Evolutionary conservation across 768 basidiomycete species (phyloP), one percentile per base, ranked within the genome.

Genomic region (Pleurotus salmoneostramineus): DNA sequence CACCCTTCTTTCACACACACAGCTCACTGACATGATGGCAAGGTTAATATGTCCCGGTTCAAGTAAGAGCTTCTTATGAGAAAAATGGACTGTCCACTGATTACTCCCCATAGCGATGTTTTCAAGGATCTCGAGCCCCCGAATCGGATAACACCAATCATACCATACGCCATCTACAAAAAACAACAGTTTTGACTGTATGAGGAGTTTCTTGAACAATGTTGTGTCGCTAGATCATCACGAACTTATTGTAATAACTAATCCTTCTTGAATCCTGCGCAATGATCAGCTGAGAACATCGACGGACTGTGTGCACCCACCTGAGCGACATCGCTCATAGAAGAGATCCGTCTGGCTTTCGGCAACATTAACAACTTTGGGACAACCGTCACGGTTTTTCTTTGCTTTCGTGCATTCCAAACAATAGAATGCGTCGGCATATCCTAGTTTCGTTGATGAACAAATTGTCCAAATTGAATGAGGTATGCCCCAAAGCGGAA

Each of bases 351-450:
- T 96, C 65, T 93, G 80, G 66, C 91, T 91, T 7, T 94, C 94
- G 58, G 94, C 95, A n/a, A 97, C 78, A 68, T 97, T 96, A 61
- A 96, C 93, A 66, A 96, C 94, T 83, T 98, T 98, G 6, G 95
- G 95, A 77, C 97, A 99, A 0, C 97, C 97, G 71, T 99, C 97
- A 36, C 97, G 79, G 65, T 98, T 95, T 68, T 98, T 98, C 70
- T 99, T 97, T 51, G 98, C 76, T 50, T 95, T 79, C n/a, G 91
- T 94, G 67, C 93, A 98, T 74, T 96, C 95, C 1, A 96, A 95
- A 62, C 97, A 99, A 67, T 99, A 99, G 72, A 98, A 98, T 3
- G 97, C 97, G 69, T 99, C 97, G 27, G 95, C 98, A 51, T 98
- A 96, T 67, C 96, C 96, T 96, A 37, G 21, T 10, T 35, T 3